Evolutionary conservation across 2,329 filamentous ascomycete genomes (phyloP).

Genomic region (Scolecobasidium constrictum): DNA sequence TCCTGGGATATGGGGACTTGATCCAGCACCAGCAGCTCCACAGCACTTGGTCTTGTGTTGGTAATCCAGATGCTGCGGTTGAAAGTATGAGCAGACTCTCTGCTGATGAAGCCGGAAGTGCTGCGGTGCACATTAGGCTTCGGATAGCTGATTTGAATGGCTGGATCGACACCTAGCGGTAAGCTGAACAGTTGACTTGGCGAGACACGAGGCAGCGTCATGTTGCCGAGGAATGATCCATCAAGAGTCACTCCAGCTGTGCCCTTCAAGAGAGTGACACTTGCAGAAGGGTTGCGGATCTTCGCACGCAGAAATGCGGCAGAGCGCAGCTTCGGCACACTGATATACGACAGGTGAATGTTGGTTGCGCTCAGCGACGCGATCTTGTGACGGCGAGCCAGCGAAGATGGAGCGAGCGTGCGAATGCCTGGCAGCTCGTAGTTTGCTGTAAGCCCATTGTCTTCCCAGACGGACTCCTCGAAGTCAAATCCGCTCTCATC

Average conservation of each 20-base stretch:
- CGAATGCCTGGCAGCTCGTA: constrained; percentile 51
- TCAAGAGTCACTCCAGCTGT: constrained; percentile 51
- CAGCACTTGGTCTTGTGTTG: constrained; percentile 34
- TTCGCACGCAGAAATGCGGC: constrained; percentile 49
- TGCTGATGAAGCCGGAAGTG: constrained; percentile 42
- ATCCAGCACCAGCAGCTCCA: constrained; percentile 44
- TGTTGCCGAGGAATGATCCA: constrained; percentile 49
- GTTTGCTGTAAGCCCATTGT: constrained; percentile 48
- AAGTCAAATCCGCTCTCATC: constrained; percentile 22
- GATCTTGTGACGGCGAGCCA: constrained; percentile 43
- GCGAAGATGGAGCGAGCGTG: constrained; percentile 42
- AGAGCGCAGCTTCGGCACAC: constrained; percentile 50
- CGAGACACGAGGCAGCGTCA: constrained; percentile 43
- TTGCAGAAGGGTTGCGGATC: constrained; percentile 43
- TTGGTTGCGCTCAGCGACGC: constrained; percentile 41
- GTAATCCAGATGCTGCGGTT: constrained; percentile 37
- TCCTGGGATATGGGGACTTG: constrained; percentile 54
- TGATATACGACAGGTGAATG: constrained; percentile 42
- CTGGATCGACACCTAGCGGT: constrained; percentile 49
- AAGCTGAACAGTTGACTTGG: constrained; percentile 44
- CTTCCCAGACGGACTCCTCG: constrained; percentile 45
- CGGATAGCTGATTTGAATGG: constrained; percentile 43
- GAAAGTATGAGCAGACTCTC: constrained; percentile 43
- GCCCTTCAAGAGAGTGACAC: constrained; percentile 44
- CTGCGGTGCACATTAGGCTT: constrained; percentile 44